These are phyloP conservation scores for Prunus salicina DNA, from an alignment of 306 rosid genomes.

Conservation along the genomic window DNA sequence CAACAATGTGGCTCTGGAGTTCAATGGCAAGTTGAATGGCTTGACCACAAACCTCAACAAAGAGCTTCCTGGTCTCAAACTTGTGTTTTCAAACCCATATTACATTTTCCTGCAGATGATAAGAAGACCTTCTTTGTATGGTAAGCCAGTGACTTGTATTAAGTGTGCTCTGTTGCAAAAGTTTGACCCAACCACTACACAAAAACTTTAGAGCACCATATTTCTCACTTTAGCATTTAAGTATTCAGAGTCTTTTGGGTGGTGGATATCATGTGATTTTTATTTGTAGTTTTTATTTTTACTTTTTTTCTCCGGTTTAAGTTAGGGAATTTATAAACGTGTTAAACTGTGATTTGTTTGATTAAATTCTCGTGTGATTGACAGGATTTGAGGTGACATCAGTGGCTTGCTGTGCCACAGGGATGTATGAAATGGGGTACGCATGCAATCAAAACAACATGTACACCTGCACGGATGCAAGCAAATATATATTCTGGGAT, in stretches of 20 bases:
- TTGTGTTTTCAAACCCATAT: conserved; percentile 77
- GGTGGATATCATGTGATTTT: neutral
- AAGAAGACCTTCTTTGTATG: conserved; percentile 45
- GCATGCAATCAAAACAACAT: conserved; percentile 37
- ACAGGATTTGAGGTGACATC: conserved; percentile 38
- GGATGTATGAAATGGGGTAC: conserved; percentile 55
- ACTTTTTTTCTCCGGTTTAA: too few relatives aligned
- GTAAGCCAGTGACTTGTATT: conserved; percentile 35
- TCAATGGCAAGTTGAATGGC: conserved; percentile 59
- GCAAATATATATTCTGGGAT: conserved; percentile 51
- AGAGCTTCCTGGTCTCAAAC: conserved; percentile 52
- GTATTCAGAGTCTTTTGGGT: neutral
- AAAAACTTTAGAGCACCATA: neutral
- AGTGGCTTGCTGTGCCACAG: conserved; percentile 47
- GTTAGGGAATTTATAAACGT: neutral
- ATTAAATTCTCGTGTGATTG: neutral
- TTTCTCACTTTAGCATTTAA: conserved; percentile 5
- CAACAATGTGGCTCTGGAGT: conserved; percentile 58
- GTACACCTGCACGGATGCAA: conserved; percentile 43
- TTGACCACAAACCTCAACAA: conserved; percentile 46
- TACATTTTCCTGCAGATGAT: conserved; percentile 44
- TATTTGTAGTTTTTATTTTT: neutral
- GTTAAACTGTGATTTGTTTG: neutral
- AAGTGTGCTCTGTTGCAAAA: neutral
- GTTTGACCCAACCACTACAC: neutral